Evolutionary conservation across 495 filamentous ascomycete species (phyloP).

Genomic region (Oleoguttula mirabilis): DNA sequence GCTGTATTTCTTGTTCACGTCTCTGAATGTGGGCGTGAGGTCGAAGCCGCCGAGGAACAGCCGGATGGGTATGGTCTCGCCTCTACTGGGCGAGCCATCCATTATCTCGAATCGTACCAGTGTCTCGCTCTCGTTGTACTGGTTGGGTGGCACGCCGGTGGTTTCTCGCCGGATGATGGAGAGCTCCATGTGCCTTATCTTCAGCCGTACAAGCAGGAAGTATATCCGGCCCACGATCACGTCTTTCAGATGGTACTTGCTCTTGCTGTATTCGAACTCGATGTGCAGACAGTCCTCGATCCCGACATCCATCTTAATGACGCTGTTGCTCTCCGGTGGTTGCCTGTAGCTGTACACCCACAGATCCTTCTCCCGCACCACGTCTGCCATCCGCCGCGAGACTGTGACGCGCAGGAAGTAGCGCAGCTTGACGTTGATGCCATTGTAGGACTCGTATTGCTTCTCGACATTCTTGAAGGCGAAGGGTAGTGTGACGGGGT

Average conservation of each 20-base stretch:
- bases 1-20: slow-evolving; percentile 99
- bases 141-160: slow-evolving; percentile 96
- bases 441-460: slow-evolving; percentile 99
- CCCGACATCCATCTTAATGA: slow-evolving; percentile 99
- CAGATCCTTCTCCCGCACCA: slow-evolving; percentile 97
- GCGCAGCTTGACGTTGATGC: slow-evolving; percentile 96
- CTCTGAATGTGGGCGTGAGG: slow-evolving; percentile 93
- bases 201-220: slow-evolving; percentile 91
- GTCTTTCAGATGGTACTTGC: slow-evolving; percentile 98
- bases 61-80: slow-evolving; percentile 94
- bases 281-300: slow-evolving; percentile 99
- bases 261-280: slow-evolving; percentile 98
- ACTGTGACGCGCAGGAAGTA: slow-evolving; percentile 98
- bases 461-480: slow-evolving; percentile 99
- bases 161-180: slow-evolving; percentile 96
- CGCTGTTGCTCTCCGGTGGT: slow-evolving; percentile 93
- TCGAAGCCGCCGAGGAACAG: slow-evolving; percentile 98
- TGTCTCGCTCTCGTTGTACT: slow-evolving; percentile 99
- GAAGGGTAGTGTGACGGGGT: slow-evolving; percentile 97
- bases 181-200: slow-evolving; percentile 99
- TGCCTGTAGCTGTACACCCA: slow-evolving; percentile 99
- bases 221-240: slow-evolving; percentile 99
- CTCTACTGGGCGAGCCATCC: slow-evolving; percentile 81
- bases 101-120: slow-evolving; percentile 99
- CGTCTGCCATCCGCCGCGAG: slow-evolving; percentile 90